Evolutionary conservation across 192 early-diverging fungal species (phyloP), one percentile per base, ranked within the genome.

Genomic region (Blastocladiella britannica): DNA sequence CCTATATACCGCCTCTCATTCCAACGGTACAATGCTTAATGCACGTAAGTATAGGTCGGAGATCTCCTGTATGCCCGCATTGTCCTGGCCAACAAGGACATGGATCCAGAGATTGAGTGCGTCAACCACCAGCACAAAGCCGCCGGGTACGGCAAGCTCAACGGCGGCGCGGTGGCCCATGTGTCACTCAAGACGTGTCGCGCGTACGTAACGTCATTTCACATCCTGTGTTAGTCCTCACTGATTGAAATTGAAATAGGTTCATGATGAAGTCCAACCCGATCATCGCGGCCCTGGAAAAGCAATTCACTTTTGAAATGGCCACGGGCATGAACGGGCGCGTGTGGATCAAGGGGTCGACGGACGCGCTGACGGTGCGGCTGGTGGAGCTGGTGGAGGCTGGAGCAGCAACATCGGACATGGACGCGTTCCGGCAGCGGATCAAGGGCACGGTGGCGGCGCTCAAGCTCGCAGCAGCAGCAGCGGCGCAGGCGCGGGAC

Each of bases 101-200:
- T 98, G 89, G 93, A 98, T 43, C 87, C 95, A 8, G 95, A 98
- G 60, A 63, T 98, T 18, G 86, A 92, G 59, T 98, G 95, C 70
- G 64, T 82, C 51, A 88, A 89, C 61, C 81, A 84, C 8, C 81
- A 84, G 0, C 82, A 81, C 29, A 87, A 84, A 60, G 76, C 87
- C 0, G 88, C 89, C 59, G 92, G 91, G 7, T 96, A 75, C 70
- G 94, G 94, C 26, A 87, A 88, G 70, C 70, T 98, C 37, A 78
- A 82, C 56, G 75, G 65, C 24, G 92, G 92, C 9, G 85, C 80
- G 58, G 66, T 86, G 28, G 72, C n/a, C n/a, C n/a, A n/a, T n/a
- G n/a, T n/a, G n/a, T n/a, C n/a, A n/a, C n/a, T 90, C 55, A 82
- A 78, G 61, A 82, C 79, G 57, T 93, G 91, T 87, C 26, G 73